Percentiles rank a stretch among this genome's conserved stretches.
Conservation (phyloP, 176 grass and related monocot species). For the Elaeis guineensis region DNA sequence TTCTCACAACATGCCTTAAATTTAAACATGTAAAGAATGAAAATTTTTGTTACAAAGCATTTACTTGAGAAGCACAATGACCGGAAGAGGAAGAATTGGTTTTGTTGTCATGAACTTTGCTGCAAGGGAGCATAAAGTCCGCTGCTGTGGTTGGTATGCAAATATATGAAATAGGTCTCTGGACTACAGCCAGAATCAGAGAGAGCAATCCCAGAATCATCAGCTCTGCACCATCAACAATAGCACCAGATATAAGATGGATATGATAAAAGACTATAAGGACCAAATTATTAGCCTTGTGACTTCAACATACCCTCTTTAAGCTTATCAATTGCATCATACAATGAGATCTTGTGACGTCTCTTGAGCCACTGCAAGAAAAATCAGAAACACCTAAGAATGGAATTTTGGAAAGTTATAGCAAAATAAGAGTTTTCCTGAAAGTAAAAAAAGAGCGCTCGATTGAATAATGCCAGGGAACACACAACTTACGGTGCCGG, state of each 20-base stretch:
- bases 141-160: slow-evolving; percentile 5
- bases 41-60: not conserved
- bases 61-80: slow-evolving; percentile 1
- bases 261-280: no score
- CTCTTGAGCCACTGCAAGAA: slow-evolving; percentile 9
- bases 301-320: slow-evolving; percentile 4
- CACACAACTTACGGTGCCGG: not conserved
- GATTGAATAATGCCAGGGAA: not conserved
- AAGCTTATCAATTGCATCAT: slow-evolving; percentile 4
- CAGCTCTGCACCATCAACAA: slow-evolving; percentile 5
- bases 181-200: not conserved
- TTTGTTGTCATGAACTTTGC: not conserved
- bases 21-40: no score
- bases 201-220: slow-evolving; percentile 14
- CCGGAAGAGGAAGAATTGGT: not conserved
- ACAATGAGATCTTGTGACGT: not conserved
- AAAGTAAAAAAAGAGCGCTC: no score
- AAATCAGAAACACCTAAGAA: not conserved
- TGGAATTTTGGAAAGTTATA: no score
- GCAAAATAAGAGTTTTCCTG: no score
- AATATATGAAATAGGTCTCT: slow-evolving; percentile 1
- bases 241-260: no score
- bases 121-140: slow-evolving; percentile 6
- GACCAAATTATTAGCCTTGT: no score
- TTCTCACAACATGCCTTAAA: no score